Conservation (phyloP, 768 basidiomycete species). For the Pleurotus tuber-regium region DNA sequence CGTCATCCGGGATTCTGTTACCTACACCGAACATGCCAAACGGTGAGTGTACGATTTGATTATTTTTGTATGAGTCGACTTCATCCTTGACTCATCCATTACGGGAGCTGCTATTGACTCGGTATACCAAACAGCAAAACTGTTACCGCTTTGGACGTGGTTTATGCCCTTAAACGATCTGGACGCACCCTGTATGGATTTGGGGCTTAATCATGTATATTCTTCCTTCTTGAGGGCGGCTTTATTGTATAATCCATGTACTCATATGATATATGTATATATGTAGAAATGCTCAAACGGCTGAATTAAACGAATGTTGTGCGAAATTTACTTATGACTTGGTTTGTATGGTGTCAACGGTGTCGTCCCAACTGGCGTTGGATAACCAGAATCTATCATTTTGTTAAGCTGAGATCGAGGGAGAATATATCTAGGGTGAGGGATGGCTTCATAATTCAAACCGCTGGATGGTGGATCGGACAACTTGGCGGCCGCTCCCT, state of each 20-base stretch:
- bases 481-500: background rate
- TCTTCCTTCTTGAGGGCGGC: too few species aligned
- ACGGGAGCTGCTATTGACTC: conserved; percentile 10
- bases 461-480: background rate
- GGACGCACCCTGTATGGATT: conserved; percentile 83
- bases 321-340: too few species aligned
- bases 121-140: conserved; percentile 51
- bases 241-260: too few species aligned
- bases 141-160: conserved; percentile 85
- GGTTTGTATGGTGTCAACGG: conserved; percentile 2
- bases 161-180: conserved; percentile 71
- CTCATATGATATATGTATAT: background rate
- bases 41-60: conserved; percentile 35
- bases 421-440: conserved; percentile 7
- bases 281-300: too few species aligned
- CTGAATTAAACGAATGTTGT: too few species aligned
- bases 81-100: too few species aligned
- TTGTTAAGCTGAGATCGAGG: conserved; percentile 8
- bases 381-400: conserved; percentile 1
- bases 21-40: conserved; percentile 93
- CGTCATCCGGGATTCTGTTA: conserved; percentile 88
- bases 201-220: conserved; percentile 47
- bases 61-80: too few species aligned
- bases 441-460: background rate
- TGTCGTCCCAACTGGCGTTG: background rate